Evolutionary conservation across 352 stramenopile species (phyloP), one percentile per base, ranked within the genome.

Genomic region (Pythium brassicae): DNA sequence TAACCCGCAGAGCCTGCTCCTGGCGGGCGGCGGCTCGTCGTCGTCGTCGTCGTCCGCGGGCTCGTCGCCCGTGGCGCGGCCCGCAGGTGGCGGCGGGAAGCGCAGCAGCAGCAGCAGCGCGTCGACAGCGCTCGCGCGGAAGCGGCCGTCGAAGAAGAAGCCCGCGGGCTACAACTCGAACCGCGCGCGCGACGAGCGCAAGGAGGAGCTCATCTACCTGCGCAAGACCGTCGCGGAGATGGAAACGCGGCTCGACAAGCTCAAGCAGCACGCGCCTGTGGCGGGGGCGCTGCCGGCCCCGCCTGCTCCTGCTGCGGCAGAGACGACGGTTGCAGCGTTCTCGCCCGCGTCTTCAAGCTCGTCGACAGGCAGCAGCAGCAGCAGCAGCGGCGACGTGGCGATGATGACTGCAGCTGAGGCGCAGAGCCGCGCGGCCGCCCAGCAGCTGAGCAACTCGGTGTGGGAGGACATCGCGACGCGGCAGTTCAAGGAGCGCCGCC

Each of bases 181-280:
- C 56, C 69, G 70, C 22, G 74, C 74, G 37, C 74, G 74, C 50
- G 74, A 83, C 52, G 68, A 81, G 62, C 74, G 71, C 47, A 84
- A 85, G 55, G 74, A 88, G 39, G 78, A 88, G 62, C 70, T 88
- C 34, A 76, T 86, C 35, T 86, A 86, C 60, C 56, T 88, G 44
- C 75, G 75, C 61, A 72, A 81, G 53, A 80, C 63, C 34, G 73
- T 86, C 43, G 55, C 69, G 39, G 78, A 76, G 45, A 77, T 83
- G 74, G 66, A 83, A 58, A 57, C 37, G 46, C 51, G 50, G 15
- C 46, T 64, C 22, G 25, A 59, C 49, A 76, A 65, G 9, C 57
- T 80, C 43, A 61, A 74, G 55, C 56, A 74, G 23, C 59, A 26
- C 29, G 22, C 35, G 54, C 34, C n/a, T n/a, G n/a, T 45, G 4